These are phyloP conservation scores for Cladosporium velox DNA, from an alignment of 2,329 filamentous ascomycete species.

Conservation along the genomic window DNA sequence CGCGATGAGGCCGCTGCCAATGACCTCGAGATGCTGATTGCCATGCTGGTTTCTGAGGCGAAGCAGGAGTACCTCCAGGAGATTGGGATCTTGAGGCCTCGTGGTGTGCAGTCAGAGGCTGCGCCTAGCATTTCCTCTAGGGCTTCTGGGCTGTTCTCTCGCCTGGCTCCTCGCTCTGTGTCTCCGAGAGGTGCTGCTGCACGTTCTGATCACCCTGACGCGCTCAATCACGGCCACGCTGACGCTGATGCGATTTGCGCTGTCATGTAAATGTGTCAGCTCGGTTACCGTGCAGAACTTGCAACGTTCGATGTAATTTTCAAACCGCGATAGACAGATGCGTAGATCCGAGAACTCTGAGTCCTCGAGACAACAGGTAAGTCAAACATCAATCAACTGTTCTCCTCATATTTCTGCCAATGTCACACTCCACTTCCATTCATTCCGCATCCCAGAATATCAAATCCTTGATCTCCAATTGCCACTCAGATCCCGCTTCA, in stretches of 20 bases:
- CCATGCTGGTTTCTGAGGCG: not conserved
- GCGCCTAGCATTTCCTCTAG: not conserved
- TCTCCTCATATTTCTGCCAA: no score
- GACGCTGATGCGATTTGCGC: not conserved
- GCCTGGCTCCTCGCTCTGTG: not conserved
- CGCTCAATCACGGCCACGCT: not conserved
- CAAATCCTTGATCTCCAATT: conserved; percentile 6
- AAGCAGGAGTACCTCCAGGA: not conserved
- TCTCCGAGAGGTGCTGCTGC: not conserved
- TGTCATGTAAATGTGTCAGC: not conserved
- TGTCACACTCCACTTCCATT: not conserved
- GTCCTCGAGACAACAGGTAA: not conserved
- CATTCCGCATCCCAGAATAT: not conserved
- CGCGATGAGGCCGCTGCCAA: not conserved
- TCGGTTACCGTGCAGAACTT: not conserved
- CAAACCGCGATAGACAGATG: no score
- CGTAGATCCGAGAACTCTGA: not conserved
- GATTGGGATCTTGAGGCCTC: not conserved
- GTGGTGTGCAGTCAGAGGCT: not conserved
- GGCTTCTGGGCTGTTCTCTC: not conserved
- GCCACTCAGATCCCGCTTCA: not conserved
- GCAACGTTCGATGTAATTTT: not conserved
- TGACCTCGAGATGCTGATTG: not conserved
- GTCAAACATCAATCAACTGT: not conserved
- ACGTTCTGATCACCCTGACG: not conserved